Conservation (phyloP, 306 rosid genomes). For the Acacia confusa region DNA sequence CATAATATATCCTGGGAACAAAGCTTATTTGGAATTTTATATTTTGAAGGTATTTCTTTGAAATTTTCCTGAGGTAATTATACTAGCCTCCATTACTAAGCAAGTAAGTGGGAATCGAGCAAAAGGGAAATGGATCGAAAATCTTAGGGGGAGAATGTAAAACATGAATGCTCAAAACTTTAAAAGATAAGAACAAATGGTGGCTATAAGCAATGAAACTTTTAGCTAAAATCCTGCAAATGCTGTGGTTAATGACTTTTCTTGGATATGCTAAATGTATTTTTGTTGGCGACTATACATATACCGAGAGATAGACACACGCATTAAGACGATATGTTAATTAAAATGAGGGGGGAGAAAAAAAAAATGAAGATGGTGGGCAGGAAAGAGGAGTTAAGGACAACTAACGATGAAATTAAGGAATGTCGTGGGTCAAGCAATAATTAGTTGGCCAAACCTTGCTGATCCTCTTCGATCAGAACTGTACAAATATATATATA, state of each 20-base stretch:
- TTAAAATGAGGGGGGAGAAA: slow-evolving; percentile 6
- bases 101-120: slow-evolving; percentile 23
- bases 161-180: slow-evolving; percentile 33
- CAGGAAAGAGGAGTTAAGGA: slow-evolving; percentile 36
- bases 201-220: slow-evolving; percentile 23
- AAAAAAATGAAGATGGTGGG: slow-evolving; percentile 36
- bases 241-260: not conserved
- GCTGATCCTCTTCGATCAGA: slow-evolving; percentile 53
- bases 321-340: not conserved
- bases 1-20: too few species aligned
- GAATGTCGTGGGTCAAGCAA: slow-evolving; percentile 56
- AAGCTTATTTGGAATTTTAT: too few species aligned
- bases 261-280: slow-evolving; percentile 11
- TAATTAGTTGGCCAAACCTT: slow-evolving; percentile 59
- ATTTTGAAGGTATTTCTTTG: too few species aligned
- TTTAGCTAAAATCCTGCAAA: slow-evolving; percentile 7
- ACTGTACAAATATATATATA: slow-evolving; percentile 16
- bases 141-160: slow-evolving; percentile 34
- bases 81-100: not conserved
- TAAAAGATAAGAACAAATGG: slow-evolving; percentile 31
- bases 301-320: not conserved
- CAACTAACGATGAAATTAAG: slow-evolving; percentile 40
- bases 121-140: not conserved
- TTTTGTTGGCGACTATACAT: slow-evolving; percentile 11
- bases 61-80: too few species aligned